phyloP scores from a whole-genome alignment of 768 basidiomycete genomes.

The Galerina marginata region DNA sequence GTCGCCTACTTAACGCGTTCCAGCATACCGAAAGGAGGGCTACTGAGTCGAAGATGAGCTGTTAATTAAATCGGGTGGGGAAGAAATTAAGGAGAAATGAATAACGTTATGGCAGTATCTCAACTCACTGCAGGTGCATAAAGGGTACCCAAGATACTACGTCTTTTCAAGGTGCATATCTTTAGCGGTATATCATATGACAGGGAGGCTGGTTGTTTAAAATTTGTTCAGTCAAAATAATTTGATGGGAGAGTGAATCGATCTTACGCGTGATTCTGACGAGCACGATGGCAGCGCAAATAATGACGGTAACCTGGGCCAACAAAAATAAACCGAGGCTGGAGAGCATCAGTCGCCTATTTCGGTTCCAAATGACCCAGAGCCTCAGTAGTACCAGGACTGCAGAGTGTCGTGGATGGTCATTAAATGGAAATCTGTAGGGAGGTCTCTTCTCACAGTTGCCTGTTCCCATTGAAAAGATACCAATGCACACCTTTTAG shows the following conservation, averaged over 20 bases:
- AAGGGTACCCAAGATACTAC: conserved; percentile 15
- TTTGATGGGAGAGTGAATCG: background rate
- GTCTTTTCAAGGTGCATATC: conserved; percentile 11
- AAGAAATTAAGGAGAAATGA: background rate
- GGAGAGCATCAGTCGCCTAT: conserved; percentile 29
- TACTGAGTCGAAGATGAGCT: conserved; percentile 21
- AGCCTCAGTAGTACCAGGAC: conserved; percentile 45
- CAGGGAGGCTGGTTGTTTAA: no score
- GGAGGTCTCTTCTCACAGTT: conserved; percentile 34
- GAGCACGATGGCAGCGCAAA: conserved; percentile 29
- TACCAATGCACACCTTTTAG: conserved; percentile 35
- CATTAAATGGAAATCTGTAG: background rate
- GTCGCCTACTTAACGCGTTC: conserved; percentile 13
- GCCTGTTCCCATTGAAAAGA: conserved; percentile 38
- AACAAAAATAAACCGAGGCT: conserved; percentile 35
- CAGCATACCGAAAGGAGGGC: conserved; percentile 13
- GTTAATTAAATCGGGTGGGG: background rate
- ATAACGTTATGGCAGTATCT: no score
- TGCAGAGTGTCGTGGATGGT: conserved; percentile 11
- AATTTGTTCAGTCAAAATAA: background rate
- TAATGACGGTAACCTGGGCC: conserved; percentile 32
- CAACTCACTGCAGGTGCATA: conserved; percentile 22
- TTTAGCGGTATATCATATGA: background rate
- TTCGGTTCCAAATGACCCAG: conserved; percentile 42
- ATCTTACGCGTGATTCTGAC: conserved; percentile 31